Base-by-base conservation (phyloP, 1,284 basidiomycete species). In the Irpex sp. region DNA sequence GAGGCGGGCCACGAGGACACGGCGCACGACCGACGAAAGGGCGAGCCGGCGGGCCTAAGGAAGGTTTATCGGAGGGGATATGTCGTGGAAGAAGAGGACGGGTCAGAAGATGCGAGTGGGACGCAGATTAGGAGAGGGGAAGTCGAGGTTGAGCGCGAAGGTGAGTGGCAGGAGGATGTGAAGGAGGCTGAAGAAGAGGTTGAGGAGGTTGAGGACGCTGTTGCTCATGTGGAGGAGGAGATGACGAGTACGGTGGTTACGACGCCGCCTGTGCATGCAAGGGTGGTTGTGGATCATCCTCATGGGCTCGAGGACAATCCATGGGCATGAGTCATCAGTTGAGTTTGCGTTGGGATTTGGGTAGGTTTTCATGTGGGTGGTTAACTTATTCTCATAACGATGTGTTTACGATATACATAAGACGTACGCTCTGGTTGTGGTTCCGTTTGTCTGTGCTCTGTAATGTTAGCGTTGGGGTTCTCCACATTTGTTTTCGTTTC, bases 61-160 rank as follows among this genome's bases (percentile, higher is more conserved):
- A 85, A 80, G 68, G 82, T 88, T 36, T 87, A 85, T 69, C 78
- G 81, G 56, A 74, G 80, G 26, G 83, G 81, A 11, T 83, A 83
- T 68, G 78, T 79, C 47, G 76, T 78, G 2, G 78, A 82, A 26
- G 81, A 80, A 40, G 73, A 75, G 36, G 75, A 75, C 17, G 71
- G 4, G 31, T 31, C 31, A 31, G 31, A 31, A 31, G 31, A 31
- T 31, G 31, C 31, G 31, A 31, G 31, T 31, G 31, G 31, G 31
- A 31, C 31, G 73, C 3, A 72, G 73, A 36, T 31, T 31, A 75
- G 74, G 49, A 71, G 75, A 52, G 78, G 76, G 11, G 77, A 81
- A 67, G 77, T 77, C 13, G 80, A 81, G 66, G 74, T 77, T 4
- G 76, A 78, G 31, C 31, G 31, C 57, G 72, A 73, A 49, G 34